Evolutionary conservation across 305 asterid genomes (phyloP).

Genomic region (Fraxinus nigra): DNA sequence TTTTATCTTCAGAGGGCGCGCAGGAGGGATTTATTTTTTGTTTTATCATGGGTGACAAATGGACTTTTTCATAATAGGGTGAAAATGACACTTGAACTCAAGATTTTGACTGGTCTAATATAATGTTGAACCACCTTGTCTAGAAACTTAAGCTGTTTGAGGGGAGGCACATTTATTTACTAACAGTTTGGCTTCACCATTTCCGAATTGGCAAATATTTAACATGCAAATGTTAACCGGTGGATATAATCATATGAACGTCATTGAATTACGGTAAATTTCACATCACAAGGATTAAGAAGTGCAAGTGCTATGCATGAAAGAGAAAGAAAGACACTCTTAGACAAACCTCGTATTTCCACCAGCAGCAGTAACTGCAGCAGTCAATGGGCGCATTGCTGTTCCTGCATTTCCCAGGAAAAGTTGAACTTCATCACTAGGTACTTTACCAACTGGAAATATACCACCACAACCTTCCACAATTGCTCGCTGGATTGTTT

Average conservation of each 20-base stretch:
- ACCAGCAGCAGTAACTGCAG: constrained; percentile 95
- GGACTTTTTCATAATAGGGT: neutral
- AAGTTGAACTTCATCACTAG: constrained; percentile 80
- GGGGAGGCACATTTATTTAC: neutral
- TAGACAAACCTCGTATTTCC: constrained; percentile 65
- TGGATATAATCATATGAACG: neutral
- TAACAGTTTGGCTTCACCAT: neutral
- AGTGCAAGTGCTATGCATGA: neutral
- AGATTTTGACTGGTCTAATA: neutral
- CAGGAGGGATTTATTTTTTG: neutral
- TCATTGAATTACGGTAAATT: neutral
- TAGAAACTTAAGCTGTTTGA: neutral
- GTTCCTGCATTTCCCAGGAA: constrained; percentile 99
- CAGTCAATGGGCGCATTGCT: constrained; percentile 98
- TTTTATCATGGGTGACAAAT: neutral
- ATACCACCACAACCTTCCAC: constrained; percentile 87
- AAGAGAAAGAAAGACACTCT: constrained; percentile 15
- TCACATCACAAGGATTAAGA: constrained; percentile 4
- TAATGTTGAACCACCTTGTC: neutral
- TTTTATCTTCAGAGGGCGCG: neutral
- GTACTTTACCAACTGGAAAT: constrained; percentile 75
- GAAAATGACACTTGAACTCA: neutral
- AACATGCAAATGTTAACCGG: neutral
- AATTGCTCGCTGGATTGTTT: constrained; percentile 61
- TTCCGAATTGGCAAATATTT: neutral